Conservation (phyloP, 2,329 filamentous ascomycete genomes). For the Ambrosiella cleistominuta region DNA sequence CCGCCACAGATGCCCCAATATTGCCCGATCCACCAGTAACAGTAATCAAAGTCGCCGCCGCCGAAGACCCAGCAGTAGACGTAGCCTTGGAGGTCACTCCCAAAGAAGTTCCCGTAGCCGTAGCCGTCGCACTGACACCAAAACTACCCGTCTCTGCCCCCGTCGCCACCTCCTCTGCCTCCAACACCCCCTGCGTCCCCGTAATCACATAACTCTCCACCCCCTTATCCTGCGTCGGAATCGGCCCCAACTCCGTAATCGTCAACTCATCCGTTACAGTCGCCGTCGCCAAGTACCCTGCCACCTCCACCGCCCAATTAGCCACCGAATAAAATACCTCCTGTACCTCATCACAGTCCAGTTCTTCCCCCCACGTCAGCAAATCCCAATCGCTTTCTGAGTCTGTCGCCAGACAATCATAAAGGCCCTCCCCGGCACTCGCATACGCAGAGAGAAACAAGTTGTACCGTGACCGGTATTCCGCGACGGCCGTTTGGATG, state of each 20-base stretch:
- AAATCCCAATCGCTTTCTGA: background rate
- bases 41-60: background rate
- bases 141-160: background rate
- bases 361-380: background rate
- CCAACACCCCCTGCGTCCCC: background rate
- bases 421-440: background rate
- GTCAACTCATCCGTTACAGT: background rate
- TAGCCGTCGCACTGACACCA: background rate
- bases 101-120: background rate
- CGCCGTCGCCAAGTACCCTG: background rate
- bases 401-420: background rate
- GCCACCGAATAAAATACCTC: background rate
- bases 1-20: background rate
- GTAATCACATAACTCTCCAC: too few relatives aligned
- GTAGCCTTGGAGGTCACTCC: background rate
- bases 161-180: background rate
- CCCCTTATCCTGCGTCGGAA: background rate
- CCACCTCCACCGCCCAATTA: background rate
- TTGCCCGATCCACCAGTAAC: background rate
- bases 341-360: background rate
- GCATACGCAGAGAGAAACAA: background rate
- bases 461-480: background rate
- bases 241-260: background rate
- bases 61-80: background rate
- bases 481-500: background rate